Percentiles rank a stretch among this genome's conserved stretches.
Evolutionary conservation across 176 grass and related monocot genomes (phyloP).

Genomic region (Puccinellia tenuiflora): DNA sequence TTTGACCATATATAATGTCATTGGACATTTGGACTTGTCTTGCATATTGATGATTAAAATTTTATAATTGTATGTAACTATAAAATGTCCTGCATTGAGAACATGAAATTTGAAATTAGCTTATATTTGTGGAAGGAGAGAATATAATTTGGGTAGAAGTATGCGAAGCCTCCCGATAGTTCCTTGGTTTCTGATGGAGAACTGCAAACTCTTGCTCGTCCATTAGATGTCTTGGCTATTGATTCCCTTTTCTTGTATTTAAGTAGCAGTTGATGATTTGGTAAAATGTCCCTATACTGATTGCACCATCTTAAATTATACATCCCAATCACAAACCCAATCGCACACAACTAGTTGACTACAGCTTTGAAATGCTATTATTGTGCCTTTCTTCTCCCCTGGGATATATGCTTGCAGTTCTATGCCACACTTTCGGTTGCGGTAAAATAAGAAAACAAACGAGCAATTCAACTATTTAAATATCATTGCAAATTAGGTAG

Average conservation of each 20-base stretch:
- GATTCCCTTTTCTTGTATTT: not conserved
- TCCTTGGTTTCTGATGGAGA: not conserved
- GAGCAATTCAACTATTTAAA: not conserved
- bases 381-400: not conserved
- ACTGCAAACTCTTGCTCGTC: not conserved
- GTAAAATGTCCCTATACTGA: not conserved
- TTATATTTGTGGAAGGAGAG: not conserved
- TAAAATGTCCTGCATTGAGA: not conserved
- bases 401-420: not conserved
- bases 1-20: not conserved
- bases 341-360: not conserved
- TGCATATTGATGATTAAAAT: not conserved
- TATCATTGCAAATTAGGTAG: not conserved
- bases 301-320: not conserved
- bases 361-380: not conserved
- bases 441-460: not conserved
- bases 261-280: slow-evolving; percentile 1
- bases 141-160: not conserved
- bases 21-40: not conserved
- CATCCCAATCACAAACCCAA: not conserved
- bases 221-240: not conserved
- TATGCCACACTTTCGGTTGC: not conserved
- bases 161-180: not conserved
- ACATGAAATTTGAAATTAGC: not conserved
- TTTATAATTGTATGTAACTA: not conserved